phyloP scores from a whole-genome alignment of 192 early-diverging fungal genomes.

The Coemansia sp. region DNA sequence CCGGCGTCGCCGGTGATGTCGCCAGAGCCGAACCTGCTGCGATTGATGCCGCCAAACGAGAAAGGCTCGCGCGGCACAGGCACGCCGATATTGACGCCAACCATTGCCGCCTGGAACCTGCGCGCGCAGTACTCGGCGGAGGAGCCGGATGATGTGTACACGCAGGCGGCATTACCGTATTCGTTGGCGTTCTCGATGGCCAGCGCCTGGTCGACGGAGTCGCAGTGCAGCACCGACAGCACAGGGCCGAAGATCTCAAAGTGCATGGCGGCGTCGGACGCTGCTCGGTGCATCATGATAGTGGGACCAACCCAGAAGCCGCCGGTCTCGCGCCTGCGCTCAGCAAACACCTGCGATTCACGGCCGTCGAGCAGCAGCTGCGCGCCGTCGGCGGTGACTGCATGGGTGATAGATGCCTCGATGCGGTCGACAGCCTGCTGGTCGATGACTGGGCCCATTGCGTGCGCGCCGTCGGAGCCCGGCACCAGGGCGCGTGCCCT shows the following conservation, averaged over 20 bases:
- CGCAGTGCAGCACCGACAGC: constrained; percentile 62
- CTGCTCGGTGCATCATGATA: constrained; percentile 60
- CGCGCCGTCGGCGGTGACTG: constrained; percentile 57
- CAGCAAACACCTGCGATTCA: constrained; percentile 28
- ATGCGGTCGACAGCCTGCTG: constrained; percentile 62
- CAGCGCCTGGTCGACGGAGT: constrained; percentile 63
- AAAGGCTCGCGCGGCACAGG: constrained; percentile 77
- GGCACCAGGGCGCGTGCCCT: constrained; percentile 59
- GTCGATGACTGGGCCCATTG: constrained; percentile 80
- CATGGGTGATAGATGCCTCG: constrained; percentile 58
- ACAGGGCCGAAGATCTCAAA: constrained; percentile 87
- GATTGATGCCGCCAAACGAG: constrained; percentile 77
- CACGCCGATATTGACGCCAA: constrained; percentile 77
- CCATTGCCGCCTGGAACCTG: constrained; percentile 75
- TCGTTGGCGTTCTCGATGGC: constrained; percentile 70
- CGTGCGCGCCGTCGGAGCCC: constrained; percentile 52
- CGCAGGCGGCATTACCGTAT: constrained; percentile 73
- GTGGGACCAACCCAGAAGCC: constrained; percentile 80
- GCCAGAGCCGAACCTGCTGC: constrained; percentile 64
- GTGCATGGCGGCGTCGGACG: constrained; percentile 63
- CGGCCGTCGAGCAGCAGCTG: constrained; percentile 74
- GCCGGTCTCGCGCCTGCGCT: constrained; percentile 23
- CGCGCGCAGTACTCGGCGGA: constrained; percentile 68
- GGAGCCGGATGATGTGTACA: constrained; percentile 65
- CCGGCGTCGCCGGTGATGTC: constrained; percentile 76